Base-by-base conservation (phyloP, 805 yeast species). In the Saccharomycopsis sp. region DNA sequence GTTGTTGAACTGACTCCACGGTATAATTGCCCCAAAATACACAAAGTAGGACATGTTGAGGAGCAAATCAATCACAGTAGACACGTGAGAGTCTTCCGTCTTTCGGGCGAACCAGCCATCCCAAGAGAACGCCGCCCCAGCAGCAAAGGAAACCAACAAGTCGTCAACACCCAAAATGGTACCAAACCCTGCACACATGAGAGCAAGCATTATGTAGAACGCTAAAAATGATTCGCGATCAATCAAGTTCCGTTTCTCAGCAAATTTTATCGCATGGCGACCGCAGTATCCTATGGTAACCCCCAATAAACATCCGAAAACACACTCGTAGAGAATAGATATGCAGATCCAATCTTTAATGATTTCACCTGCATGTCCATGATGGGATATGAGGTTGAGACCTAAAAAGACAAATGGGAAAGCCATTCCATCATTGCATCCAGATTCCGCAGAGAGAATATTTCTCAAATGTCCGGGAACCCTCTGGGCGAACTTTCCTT, bases 401-500 rank as follows among this genome's bases (percentile, higher is more conserved):
- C 94, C 83, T 48, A 91, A 67, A 70, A 72, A 78, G 77, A 89
- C 87, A 67, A 91, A 91, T 0, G 97, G 97, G 67, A 89, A 91
- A 0, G 97, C 97, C 94, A 91, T 86, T 50, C 97, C 97, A 67
- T 91, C 97, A 70, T 91, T 91, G 68, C 96, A 87, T 2, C 91
- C 95, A 0, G 92, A 85, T 65, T 89, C 96, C 0, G 96, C 96
- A 29, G 91, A 81, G 24, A 91, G 74, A 52, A 91, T 71, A 66
- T 90, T 87, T 64, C 96, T 78, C 72, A 91, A 76, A 71, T 91
- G 97, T 15, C 95, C 96, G 1, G 97, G 96, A 16, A 91, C 96
- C 57, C 96, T 79, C 66, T 81, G 82, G 12, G 97, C 96, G 69
- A 91, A 91, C 68, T 89, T 88, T 63, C 96, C 96, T 65, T 88